These are phyloP conservation scores for Eragrostis curvula DNA, from an alignment of 176 grass and related monocot genomes.

Conservation along the genomic window DNA sequence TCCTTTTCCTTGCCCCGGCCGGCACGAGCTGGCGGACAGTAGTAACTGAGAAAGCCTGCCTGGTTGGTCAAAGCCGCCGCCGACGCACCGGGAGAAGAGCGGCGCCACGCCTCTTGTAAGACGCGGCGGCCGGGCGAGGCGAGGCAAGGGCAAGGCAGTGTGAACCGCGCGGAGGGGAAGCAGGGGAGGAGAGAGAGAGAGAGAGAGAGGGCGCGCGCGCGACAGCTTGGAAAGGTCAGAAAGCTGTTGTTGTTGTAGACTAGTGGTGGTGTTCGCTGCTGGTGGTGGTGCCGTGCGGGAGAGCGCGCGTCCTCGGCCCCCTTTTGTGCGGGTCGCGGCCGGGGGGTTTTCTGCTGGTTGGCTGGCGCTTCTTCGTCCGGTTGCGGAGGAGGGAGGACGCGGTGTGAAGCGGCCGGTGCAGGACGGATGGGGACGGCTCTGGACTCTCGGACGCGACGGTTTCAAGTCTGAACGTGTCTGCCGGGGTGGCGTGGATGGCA, in stretches of 20 bases:
- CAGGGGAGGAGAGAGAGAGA: neutral
- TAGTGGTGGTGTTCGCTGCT: too few relatives aligned
- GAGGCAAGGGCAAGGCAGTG: slow-evolving; percentile 2
- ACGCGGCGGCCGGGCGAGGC: neutral
- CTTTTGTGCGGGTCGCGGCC: neutral
- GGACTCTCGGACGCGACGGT: neutral
- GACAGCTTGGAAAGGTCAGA: slow-evolving; percentile 22
- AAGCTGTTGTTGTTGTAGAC: too few relatives aligned
- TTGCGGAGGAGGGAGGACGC: neutral
- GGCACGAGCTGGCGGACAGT: neutral
- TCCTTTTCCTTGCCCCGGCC: neutral
- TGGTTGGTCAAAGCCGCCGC: neutral
- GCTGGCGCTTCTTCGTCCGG: neutral
- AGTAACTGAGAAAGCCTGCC: neutral
- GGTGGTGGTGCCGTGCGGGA: neutral
- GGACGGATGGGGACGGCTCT: slow-evolving; percentile 31
- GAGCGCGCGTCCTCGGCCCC: neutral
- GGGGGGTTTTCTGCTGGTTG: neutral
- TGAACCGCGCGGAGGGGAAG: slow-evolving; percentile 9
- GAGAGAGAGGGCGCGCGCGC: neutral
- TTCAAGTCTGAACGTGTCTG: neutral
- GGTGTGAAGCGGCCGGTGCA: neutral
- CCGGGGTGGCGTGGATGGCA: neutral
- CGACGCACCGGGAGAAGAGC: neutral
- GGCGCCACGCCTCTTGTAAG: neutral